These are phyloP conservation scores for Hevea brasiliensis DNA, from an alignment of 345 rosid species.

Conservation along the genomic window DNA sequence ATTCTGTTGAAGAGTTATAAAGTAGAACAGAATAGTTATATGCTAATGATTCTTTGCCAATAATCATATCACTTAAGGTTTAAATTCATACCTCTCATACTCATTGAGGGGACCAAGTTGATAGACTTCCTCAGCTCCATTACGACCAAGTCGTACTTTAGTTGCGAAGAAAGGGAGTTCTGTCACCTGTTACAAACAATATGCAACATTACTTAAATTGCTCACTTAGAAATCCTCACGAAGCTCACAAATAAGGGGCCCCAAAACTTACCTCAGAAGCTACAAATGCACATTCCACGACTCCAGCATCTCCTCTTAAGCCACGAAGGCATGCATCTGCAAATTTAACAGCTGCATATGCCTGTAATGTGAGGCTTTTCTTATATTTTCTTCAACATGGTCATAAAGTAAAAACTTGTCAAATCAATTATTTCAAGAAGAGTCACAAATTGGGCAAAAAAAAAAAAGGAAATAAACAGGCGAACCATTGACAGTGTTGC, in stretches of 20 bases:
- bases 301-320: slow-evolving; percentile 79
- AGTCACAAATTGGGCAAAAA: not conserved
- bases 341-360: slow-evolving; percentile 94
- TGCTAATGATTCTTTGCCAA: not conserved
- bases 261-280: slow-evolving; percentile 59
- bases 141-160: slow-evolving; percentile 30
- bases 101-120: slow-evolving; percentile 35
- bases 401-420: not conserved
- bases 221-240: not conserved
- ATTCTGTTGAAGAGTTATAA: slow-evolving; percentile 30
- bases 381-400: not conserved
- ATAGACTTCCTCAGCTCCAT: slow-evolving; percentile 31
- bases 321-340: slow-evolving; percentile 91
- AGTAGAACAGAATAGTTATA: not conserved
- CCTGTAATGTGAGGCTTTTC: slow-evolving; percentile 44
- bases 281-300: slow-evolving; percentile 77
- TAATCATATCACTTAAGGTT: not conserved
- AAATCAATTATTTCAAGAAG: not conserved
- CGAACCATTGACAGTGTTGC: slow-evolving; percentile 96
- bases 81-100: slow-evolving; percentile 27
- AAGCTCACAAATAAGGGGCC: not conserved
- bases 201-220: not conserved
- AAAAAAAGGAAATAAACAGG: not conserved
- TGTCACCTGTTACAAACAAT: slow-evolving; percentile 55
- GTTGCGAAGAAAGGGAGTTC: slow-evolving; percentile 95